Base-by-base conservation (phyloP, 768 basidiomycete species). In the Lentinus brumalis region DNA sequence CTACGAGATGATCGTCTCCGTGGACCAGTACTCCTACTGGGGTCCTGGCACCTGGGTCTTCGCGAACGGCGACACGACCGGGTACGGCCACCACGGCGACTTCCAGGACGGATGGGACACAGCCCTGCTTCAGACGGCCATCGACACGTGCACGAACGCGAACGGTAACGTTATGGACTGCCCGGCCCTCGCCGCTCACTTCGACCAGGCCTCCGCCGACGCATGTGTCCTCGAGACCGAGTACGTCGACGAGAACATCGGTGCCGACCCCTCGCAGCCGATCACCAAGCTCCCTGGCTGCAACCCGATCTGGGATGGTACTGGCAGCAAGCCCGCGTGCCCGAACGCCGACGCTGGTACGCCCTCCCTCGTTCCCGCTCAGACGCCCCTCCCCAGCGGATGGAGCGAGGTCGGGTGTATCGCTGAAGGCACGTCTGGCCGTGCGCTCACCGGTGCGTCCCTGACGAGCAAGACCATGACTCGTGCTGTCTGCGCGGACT, bases 71-170 rank as follows among this genome's bases (percentile, higher is more conserved):
- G 67, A 70, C 66, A 62, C 67, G 40, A 68, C 64, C 42, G 67
- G 67, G n/a, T 55, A 46, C 61, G 63, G 61, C 18, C 65, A 63
- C 57, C 69, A 70, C 65, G 69, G 61, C 47, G 69, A 70, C 64
- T 70, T 70, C 63, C 41, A 45, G 38, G 62, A 61, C 58, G 67
- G 68, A 41, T 69, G 68, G 68, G 65, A 67, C 50, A 59, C 60
- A 46, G 30, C 26, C 40, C 53, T 67, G 9, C 66, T 69, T 47
- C 68, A 69, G 60, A 29, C 50, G 30, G 66, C 68, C 9, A 65
- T 67, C 51, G 66, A 69, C 59, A 62, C 61, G 59, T 69, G 68
- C 68, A 60, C 65, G 45, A 59, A 61, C 61, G 59, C 63, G 56
- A 66, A 62, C 66, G 68, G 68, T 21, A 61, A 69, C 63, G 59